A percentile compares a stretch with the other conserved stretches of the same genome.
These are phyloP conservation scores for Xylariaceae sp. DNA, from an alignment of 2,329 filamentous ascomycete species.

Conservation along the genomic window DNA sequence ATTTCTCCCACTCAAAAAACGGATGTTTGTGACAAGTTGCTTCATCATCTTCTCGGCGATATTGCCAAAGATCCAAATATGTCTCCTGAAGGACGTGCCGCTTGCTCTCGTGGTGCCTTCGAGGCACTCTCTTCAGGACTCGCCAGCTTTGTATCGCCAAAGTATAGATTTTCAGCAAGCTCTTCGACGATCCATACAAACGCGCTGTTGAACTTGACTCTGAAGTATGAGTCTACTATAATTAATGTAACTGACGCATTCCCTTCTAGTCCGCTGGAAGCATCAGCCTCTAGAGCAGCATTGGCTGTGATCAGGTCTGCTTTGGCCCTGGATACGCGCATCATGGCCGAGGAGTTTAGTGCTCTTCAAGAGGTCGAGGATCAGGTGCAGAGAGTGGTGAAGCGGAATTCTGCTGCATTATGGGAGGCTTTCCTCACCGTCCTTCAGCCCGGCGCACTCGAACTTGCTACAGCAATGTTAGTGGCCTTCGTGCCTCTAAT, in stretches of 20 bases:
- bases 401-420: slow-evolving; percentile 65
- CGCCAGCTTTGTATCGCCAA: slow-evolving; percentile 48
- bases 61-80: slow-evolving; percentile 51
- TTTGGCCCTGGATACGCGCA: slow-evolving; percentile 65
- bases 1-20: slow-evolving; percentile 70
- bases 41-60: slow-evolving; percentile 66
- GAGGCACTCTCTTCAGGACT: slow-evolving; percentile 53
- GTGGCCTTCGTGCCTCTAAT: slow-evolving; percentile 65
- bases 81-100: slow-evolving; percentile 52
- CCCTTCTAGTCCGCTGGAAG: slow-evolving; percentile 41
- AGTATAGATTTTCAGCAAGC: slow-evolving; percentile 40
- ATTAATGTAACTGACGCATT: slow-evolving; percentile 47
- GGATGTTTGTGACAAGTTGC: slow-evolving; percentile 73
- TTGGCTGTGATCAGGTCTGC: slow-evolving; percentile 62
- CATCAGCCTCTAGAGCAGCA: slow-evolving; percentile 50
- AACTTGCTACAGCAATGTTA: slow-evolving; percentile 69
- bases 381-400: slow-evolving; percentile 60
- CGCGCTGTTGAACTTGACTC: slow-evolving; percentile 59
- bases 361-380: slow-evolving; percentile 54
- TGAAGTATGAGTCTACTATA: slow-evolving; percentile 58
- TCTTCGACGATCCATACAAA: slow-evolving; percentile 59
- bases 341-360: slow-evolving; percentile 62
- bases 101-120: slow-evolving; percentile 61
- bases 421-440: slow-evolving; percentile 72
- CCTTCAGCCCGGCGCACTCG: slow-evolving; percentile 60